Evolutionary conservation across 371 early-diverging fungal genomes (phyloP).

Genomic region (Homolaphlyctis polyrhiza): DNA sequence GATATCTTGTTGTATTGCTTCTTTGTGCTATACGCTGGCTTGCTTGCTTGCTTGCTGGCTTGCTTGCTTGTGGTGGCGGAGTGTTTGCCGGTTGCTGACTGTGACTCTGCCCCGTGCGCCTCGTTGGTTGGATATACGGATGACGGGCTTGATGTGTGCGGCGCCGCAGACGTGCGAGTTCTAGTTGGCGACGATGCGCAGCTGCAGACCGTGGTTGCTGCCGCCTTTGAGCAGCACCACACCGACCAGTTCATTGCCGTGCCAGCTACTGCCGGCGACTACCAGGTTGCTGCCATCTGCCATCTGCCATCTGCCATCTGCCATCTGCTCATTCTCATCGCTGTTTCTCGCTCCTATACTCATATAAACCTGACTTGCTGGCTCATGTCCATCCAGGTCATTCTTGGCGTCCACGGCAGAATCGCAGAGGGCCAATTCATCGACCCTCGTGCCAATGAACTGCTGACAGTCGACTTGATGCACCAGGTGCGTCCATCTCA

Average conservation of each 20-base stretch:
- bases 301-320: too few species aligned
- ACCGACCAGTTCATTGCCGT: constrained; percentile 74
- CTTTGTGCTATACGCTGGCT: too few species aligned
- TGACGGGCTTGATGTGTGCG: too few species aligned
- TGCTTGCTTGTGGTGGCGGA: too few species aligned
- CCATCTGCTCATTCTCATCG: not conserved
- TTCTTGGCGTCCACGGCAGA: not conserved
- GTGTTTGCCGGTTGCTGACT: too few species aligned
- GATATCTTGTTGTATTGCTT: not conserved
- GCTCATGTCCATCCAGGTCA: not conserved
- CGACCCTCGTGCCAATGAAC: not conserved
- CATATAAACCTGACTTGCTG: not conserved
- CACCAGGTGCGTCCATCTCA: constrained; percentile 12
- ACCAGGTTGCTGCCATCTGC: constrained; percentile 55
- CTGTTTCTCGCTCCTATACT: not conserved
- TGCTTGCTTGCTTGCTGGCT: too few species aligned
- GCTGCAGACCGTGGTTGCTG: constrained; percentile 64
- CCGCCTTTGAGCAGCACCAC: constrained; percentile 77
- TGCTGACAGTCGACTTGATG: not conserved
- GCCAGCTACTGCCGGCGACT: constrained; percentile 54
- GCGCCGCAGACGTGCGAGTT: constrained; percentile 70
- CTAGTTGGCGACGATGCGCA: constrained; percentile 77
- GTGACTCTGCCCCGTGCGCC: too few species aligned
- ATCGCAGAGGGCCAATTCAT: not conserved
- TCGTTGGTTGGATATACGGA: too few species aligned